Base-by-base conservation (phyloP, 306 rosid species). In the Vigna mungo region DNA sequence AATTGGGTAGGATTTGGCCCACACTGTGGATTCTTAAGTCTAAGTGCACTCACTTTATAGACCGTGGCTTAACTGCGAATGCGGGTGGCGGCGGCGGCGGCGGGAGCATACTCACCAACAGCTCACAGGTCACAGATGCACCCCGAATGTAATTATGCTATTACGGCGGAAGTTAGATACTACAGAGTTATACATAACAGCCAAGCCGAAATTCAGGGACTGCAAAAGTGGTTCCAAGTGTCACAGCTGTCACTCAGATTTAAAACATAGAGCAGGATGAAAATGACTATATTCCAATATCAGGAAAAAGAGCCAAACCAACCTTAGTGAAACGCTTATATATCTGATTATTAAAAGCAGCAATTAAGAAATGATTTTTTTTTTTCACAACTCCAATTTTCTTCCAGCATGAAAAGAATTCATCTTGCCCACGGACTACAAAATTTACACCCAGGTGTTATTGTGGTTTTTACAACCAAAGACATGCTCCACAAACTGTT, bases 11-110 rank as follows among this genome's bases (percentile, higher is more conserved):
- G 84, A 46, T 75, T 56, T 71, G 79, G 77, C 53, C 85, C 83
- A 77, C 64, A n/a, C 46, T 75, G 55, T 66, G 82, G 78, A 81
- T 48, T 78, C 63, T 63, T 55, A 77, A 56, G 82, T 79, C 70
- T 48, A 4, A 62, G 1, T 60, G 86, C 69, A 78, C 81, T 78
- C 74, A 59, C 32, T 81, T 74, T 18, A 41, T 34, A 69, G 66
- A 63, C 44, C 52, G 36, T 44, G 64, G 69, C 36, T 68, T 44
- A 75, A 75, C 76, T 53, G 84, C 68, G 60, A 79, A 73, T 81
- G 84, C 86, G 70, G 80, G 84, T 74, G 75, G 81, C 27, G 0
- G 4, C 27, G 75, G 81, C 78, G 48, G 84, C 77, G 55, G 77
- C 74, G 59, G 80, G 41, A 21, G 65, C 49, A 52, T 72, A 32